Evolutionary conservation across 2,329 filamentous ascomycete genomes (phyloP).

Genomic region (Apiospora phragmitis): DNA sequence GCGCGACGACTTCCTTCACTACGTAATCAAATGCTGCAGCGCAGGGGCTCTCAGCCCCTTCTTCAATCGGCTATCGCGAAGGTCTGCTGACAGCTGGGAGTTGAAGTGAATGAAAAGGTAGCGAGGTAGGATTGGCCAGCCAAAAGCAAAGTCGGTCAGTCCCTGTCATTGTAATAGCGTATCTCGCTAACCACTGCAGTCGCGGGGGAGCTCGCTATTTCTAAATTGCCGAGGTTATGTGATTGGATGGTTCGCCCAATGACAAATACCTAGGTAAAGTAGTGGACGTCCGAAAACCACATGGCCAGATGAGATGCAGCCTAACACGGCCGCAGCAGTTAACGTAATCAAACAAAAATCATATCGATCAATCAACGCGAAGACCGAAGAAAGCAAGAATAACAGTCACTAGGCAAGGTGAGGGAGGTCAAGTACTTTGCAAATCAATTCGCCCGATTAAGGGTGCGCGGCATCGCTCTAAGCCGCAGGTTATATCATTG

Average conservation of each 20-base stretch:
- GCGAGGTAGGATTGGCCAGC: neutral
- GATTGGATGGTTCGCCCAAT: neutral
- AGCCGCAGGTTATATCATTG: slow-evolving; percentile 1
- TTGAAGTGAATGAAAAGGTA: neutral
- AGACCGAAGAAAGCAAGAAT: neutral
- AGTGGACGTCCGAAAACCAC: neutral
- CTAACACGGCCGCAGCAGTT: neutral
- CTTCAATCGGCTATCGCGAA: neutral
- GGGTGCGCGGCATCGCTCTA: slow-evolving; percentile 6
- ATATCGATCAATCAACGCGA: neutral
- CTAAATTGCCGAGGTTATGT: neutral
- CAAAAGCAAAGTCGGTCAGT: neutral
- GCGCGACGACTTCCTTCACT: neutral
- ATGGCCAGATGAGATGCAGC: neutral
- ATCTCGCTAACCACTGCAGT: neutral
- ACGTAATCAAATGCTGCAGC: neutral
- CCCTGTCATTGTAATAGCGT: neutral
- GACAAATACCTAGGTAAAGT: neutral
- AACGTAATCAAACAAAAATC: neutral
- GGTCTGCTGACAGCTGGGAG: neutral
- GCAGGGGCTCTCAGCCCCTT: neutral
- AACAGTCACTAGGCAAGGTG: neutral
- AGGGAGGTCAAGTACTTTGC: neutral
- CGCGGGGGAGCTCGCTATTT: neutral
- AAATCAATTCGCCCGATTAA: slow-evolving; percentile 4